Evolutionary conservation across 2,329 filamentous ascomycete species (phyloP).

Genomic region (Cercospora nicotianae): DNA sequence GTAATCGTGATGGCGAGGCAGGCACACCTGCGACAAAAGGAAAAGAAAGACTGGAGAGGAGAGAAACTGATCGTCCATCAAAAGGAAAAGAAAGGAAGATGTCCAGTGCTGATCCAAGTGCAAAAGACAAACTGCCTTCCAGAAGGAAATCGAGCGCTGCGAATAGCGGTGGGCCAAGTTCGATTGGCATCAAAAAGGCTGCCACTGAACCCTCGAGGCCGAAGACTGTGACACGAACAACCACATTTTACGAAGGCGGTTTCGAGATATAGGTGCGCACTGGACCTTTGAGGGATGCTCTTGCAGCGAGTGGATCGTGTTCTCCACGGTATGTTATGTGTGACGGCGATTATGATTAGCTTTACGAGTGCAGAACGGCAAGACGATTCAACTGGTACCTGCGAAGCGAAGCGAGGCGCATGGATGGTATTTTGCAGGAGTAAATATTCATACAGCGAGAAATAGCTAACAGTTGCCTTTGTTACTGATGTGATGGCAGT

Average conservation of each 20-base stretch:
- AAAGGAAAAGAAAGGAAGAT: conserved; percentile 8
- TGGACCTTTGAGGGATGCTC: neutral
- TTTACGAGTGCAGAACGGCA: neutral
- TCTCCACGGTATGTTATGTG: neutral
- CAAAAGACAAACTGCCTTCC: conserved; percentile 2
- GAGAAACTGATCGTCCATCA: neutral
- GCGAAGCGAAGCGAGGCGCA: neutral
- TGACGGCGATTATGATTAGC: neutral
- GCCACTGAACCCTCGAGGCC: conserved; percentile 5
- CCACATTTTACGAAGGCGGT: conserved; percentile 11
- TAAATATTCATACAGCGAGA: neutral
- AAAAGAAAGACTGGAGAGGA: neutral
- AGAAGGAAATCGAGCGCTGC: conserved; percentile 11
- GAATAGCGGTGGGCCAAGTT: neutral
- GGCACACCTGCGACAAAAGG: conserved; percentile 45
- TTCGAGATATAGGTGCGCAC: neutral
- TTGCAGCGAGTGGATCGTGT: neutral
- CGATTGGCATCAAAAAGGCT: conserved; percentile 6
- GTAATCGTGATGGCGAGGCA: conserved; percentile 72
- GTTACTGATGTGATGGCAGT: neutral
- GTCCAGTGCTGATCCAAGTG: neutral
- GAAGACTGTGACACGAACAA: neutral
- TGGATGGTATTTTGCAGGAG: neutral
- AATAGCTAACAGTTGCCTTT: neutral
- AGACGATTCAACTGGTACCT: neutral